Percentiles rank a stretch among this genome's conserved stretches.
Evolutionary conservation across 345 rosid genomes (phyloP).

Genomic region (Citrus sp.): DNA sequence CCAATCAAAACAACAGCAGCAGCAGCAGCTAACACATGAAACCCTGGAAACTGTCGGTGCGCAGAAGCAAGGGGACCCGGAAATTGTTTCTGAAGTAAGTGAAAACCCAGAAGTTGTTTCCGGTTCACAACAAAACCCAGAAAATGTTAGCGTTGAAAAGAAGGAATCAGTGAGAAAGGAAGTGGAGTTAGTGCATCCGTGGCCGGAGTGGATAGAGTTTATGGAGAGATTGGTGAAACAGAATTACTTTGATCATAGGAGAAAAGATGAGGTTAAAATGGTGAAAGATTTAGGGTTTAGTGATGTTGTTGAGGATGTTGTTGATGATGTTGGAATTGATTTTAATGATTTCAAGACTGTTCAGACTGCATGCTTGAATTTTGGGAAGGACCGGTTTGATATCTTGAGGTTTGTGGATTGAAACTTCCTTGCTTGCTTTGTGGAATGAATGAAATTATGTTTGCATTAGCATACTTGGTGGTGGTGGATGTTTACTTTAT

Average conservation of each 20-base stretch:
- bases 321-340: constrained; percentile 46
- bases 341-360: constrained; percentile 69
- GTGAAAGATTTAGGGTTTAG: constrained; percentile 56
- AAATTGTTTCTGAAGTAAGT: neutral
- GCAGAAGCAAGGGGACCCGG: constrained; percentile 9
- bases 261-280: constrained; percentile 65
- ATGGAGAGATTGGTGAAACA: constrained; percentile 82
- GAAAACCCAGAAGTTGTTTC: neutral
- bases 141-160: neutral
- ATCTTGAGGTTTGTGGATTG: constrained; percentile 65
- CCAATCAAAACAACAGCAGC: constrained; percentile 50
- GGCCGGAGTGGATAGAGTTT: constrained; percentile 98
- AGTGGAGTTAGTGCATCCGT: constrained; percentile 80
- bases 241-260: constrained; percentile 88
- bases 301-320: constrained; percentile 23
- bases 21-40: constrained; percentile 8
- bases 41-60: neutral
- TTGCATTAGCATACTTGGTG: neutral
- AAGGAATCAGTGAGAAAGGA: constrained; percentile 23
- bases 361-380: constrained; percentile 78
- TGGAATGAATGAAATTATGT: neutral
- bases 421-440: neutral
- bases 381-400: constrained; percentile 97
- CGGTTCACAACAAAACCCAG: neutral
- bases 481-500: neutral